phyloP scores from a whole-genome alignment of 768 basidiomycete genomes.

The Sutorius australiensis region DNA sequence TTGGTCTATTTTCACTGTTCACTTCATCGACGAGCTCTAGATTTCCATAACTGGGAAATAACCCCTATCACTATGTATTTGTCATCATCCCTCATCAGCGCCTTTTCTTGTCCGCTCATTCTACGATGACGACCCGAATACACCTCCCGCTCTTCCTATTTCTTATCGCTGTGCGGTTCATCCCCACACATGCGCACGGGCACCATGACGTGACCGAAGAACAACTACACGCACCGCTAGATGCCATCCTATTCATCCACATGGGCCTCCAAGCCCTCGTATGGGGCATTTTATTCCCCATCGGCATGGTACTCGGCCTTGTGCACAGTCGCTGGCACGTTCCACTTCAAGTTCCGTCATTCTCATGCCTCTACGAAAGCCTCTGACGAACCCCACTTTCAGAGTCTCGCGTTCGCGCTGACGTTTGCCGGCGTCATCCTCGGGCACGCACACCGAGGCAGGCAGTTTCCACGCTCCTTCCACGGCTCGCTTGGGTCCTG shows the following conservation, averaged over 20 bases:
- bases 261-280: constrained; percentile 72
- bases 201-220: constrained; percentile 66
- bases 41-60: no score
- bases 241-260: constrained; percentile 78
- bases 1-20: no score
- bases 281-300: constrained; percentile 86
- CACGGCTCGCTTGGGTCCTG: constrained; percentile 64
- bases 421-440: constrained; percentile 73
- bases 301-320: constrained; percentile 75
- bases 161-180: constrained; percentile 4
- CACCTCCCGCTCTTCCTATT: constrained; percentile 8
- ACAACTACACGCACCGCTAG: constrained; percentile 60
- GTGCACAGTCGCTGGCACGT: constrained; percentile 88
- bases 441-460: constrained; percentile 83
- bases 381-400: neutral
- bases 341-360: constrained; percentile 59
- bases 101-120: neutral
- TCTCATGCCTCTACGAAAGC: neutral
- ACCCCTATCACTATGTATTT: no score
- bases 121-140: neutral
- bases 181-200: constrained; percentile 42
- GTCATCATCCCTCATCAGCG: no score
- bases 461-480: constrained; percentile 67
- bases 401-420: constrained; percentile 67
- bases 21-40: no score